Evolutionary conservation across 208 protist genomes (phyloP), one percentile per base, ranked within the genome.

Genomic region (Phytomonas serpens): DNA sequence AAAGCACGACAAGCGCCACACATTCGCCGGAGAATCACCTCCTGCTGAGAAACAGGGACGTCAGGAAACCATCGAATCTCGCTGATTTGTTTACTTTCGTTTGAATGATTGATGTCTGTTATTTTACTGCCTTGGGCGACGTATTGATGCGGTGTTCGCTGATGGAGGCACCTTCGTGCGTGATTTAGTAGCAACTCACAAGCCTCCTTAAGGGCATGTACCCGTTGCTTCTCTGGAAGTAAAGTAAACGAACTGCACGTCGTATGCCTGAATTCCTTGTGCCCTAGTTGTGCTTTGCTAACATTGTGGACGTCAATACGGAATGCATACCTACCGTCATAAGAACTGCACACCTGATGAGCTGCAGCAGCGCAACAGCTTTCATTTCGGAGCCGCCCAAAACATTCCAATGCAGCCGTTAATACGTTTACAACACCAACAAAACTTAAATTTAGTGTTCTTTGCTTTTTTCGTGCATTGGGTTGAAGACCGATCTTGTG

Each of bases 171-270:
- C 68, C 38, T n/a, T 63, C 78, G 69, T 16, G 51, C 74, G 64
- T 87, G 67, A 34, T 82, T 77, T 23, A 91, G 76, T 6, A 93
- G 73, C n/a, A 77, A 23, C 38, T 89, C 84, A 66, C 82, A 90
- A 67, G 88, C 66, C 16, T 68, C 34, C 70, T 91, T 90, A n/a
- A 95, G 67, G 23, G 78, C 52, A 83, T 95, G 90, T 61, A 95
- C 68, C 4, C 90, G 86, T 11, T 88, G 78, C 69, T 93, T 95
- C 32, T 95, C 87, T 29, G 84, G 81, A 36, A 95, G 73, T 67
- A 95, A 70, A 27, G 81, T 78, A 36, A 80, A 90, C 23, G 62
- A 32, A 37, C 5, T 19, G 47, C 16, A 27, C 23, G 47, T 57
- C 19, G 23, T 16, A 9, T 57, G 47, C 13, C 16, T 23, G 2